Conservation (phyloP, 352 stramenopile species). For the Globisporangium parvum region DNA sequence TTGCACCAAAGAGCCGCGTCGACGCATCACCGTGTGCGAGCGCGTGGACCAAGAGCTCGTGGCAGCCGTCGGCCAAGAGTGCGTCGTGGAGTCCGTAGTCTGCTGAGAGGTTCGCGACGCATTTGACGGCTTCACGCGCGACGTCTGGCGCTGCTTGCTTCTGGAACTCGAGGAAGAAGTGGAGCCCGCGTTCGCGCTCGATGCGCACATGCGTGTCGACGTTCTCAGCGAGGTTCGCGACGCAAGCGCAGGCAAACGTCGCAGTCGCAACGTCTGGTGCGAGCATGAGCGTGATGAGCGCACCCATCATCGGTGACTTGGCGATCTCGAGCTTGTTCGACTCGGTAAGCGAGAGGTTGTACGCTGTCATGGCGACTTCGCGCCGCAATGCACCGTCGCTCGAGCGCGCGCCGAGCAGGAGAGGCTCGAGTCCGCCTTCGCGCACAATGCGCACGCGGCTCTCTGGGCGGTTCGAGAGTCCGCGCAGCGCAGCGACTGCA, state of each 20-base stretch:
- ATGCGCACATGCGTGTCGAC: constrained; percentile 82
- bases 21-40: constrained; percentile 55
- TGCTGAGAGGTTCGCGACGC: constrained; percentile 61
- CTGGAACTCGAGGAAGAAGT: constrained; percentile 75
- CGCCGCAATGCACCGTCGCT: constrained; percentile 69
- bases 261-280: constrained; percentile 65
- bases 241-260: constrained; percentile 63
- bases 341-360: constrained; percentile 92
- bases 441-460: constrained; percentile 85
- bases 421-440: constrained; percentile 86
- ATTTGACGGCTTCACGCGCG: constrained; percentile 64
- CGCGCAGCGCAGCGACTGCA: constrained; percentile 89
- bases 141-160: constrained; percentile 24
- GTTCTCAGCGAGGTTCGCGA: constrained; percentile 94
- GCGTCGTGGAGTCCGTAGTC: constrained; percentile 87
- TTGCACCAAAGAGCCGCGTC: constrained; percentile 79
- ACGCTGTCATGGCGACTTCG: constrained; percentile 87
- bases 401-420: constrained; percentile 80
- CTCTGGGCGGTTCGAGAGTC: constrained; percentile 79
- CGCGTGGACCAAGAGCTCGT: constrained; percentile 77
- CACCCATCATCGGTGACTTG: constrained; percentile 63
- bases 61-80: constrained; percentile 69
- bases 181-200: constrained; percentile 60
- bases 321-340: constrained; percentile 93
- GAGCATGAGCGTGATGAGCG: constrained; percentile 85